Base-by-base conservation (phyloP, 2,329 filamentous ascomycete species). In the Botrytis porri region DNA sequence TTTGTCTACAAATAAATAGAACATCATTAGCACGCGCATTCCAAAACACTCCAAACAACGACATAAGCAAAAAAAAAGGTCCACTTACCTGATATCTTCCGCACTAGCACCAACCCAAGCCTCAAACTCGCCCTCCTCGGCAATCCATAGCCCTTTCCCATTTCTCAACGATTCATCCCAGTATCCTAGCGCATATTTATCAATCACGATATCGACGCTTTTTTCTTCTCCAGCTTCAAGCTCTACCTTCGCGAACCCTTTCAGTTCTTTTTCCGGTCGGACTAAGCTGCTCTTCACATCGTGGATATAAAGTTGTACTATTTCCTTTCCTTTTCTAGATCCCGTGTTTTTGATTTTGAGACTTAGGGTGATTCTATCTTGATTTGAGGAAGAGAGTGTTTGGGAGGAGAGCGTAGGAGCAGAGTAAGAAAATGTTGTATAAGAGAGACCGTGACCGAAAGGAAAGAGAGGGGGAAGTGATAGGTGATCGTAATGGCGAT, bases 391-490 rank as follows among this genome's bases (percentile, higher is more conserved):
- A 4, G 70, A 48, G 72, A 87, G 79, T 2, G 83, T 80, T 70
- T 81, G 80, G 3, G 80, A 78, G 77, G 82, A 85, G 70, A 90
- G 84, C 5, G 85, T 85, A 0, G 89, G 86, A 1, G 84, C 83
- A 22, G 88, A 88, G 78, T 92, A 91, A 64, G 86, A 84, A 79
- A 94, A 94, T 0, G 83, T 86, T 0, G 91, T 93, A 81, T 94
- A 94, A 0, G 90, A 92, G 12, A 94, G 85, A 1, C 92, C 92
- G 79, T 93, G 90, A 18, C 92, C 92, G 76, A 94, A 94, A 41
- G 90, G 85, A 82, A 93, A 94, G 0, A 92, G 84, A 0, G 90
- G 89, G 8, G 85, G 82, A 67, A 90, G 85, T 39, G 84, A 84
- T 20, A 85, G 83, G 32, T 87, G 87, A 77, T 94, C 91, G 80